Evolutionary conservation across 106 monocot genomes (phyloP).

Genomic region (Dendrobium officinale): DNA sequence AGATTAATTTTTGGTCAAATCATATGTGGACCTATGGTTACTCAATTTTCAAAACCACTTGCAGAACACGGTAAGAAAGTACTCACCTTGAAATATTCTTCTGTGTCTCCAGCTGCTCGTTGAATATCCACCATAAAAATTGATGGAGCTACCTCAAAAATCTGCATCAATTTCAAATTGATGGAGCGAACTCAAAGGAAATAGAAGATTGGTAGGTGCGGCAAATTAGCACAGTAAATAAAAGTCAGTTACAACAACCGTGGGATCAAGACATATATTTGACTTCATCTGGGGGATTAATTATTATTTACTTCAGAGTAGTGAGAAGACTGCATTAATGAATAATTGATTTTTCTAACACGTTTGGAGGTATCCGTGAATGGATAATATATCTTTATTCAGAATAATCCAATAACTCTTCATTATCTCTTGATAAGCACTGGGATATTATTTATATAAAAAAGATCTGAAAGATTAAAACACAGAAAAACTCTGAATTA

Average conservation of each 20-base stretch:
- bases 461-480: background rate
- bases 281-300: background rate
- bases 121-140: constrained; percentile 81
- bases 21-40: background rate
- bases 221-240: background rate
- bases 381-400: background rate
- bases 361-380: background rate
- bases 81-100: constrained; percentile 69
- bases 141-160: constrained; percentile 92
- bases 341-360: background rate
- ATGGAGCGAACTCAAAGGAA: background rate
- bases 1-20: background rate
- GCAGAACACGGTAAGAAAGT: background rate
- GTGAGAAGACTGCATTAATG: background rate
- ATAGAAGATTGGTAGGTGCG: background rate
- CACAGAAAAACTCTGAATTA: background rate
- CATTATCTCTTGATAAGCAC: background rate
- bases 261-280: background rate
- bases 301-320: background rate
- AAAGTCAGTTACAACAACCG: background rate
- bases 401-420: background rate
- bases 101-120: constrained; percentile 56
- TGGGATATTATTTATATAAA: background rate
- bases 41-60: background rate
- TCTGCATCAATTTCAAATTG: constrained; percentile 32